Evolutionary conservation across 2,329 filamentous ascomycete species (phyloP).

Genomic region (Cladophialophora psammophila): DNA sequence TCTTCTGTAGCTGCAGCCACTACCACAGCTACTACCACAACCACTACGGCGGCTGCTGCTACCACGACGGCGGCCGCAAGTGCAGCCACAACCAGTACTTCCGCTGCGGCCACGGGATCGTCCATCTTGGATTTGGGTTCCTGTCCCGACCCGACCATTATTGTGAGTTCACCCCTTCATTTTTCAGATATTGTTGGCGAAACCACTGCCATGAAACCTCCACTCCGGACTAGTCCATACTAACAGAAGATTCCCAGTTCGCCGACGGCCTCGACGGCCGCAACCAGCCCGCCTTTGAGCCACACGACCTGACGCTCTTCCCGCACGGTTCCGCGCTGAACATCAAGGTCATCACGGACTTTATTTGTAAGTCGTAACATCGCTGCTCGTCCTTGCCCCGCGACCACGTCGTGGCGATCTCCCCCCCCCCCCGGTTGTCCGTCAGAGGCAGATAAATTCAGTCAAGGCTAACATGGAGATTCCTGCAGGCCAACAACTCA

Average conservation of each 20-base stretch:
- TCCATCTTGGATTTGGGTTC: constrained; percentile 51
- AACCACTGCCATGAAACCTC: background rate
- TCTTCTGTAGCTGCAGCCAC: constrained; percentile 29
- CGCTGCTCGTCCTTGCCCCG: background rate
- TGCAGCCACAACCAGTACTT: constrained; percentile 23
- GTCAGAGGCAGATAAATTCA: background rate
- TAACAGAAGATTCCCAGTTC: constrained; percentile 45
- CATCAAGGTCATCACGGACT: constrained; percentile 57
- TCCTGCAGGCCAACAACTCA: constrained; percentile 46
- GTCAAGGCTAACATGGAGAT: background rate
- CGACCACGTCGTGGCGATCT: too few relatives aligned
- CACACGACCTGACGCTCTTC: constrained; percentile 54
- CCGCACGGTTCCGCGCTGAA: constrained; percentile 61
- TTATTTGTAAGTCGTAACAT: constrained; percentile 50
- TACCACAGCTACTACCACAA: constrained; percentile 17
- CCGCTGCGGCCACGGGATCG: constrained; percentile 4
- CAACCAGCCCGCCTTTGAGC: constrained; percentile 53
- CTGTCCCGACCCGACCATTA: constrained; percentile 59
- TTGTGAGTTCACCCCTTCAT: constrained; percentile 22
- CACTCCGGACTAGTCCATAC: background rate
- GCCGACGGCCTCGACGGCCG: constrained; percentile 57
- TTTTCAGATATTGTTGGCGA: background rate
- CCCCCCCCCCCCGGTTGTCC: background rate
- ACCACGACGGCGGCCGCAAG: constrained; percentile 5
- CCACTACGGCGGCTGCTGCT: constrained; percentile 27